phyloP scores from a whole-genome alignment of 371 early-diverging fungal genomes.

The Syncephalastrum contaminatum region DNA sequence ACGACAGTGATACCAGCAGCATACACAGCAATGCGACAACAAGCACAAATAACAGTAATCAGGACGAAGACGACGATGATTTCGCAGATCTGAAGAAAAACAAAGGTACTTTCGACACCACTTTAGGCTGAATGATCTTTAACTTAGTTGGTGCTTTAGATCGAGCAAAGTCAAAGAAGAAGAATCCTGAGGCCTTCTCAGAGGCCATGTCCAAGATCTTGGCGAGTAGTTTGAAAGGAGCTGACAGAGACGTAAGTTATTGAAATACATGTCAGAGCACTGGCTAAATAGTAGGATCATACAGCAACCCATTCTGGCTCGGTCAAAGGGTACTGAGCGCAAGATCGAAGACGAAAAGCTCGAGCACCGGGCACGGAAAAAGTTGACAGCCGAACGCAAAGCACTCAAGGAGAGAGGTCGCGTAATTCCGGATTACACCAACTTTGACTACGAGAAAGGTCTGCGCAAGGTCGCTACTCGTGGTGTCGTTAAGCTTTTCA shows the following conservation, averaged over 20 bases:
- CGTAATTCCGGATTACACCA: constrained; percentile 63
- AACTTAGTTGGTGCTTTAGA: background rate
- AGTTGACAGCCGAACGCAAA: constrained; percentile 66
- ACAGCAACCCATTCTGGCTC: constrained; percentile 73
- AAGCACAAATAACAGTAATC: constrained; percentile 13
- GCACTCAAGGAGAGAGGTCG: constrained; percentile 58
- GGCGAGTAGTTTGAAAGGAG: constrained; percentile 51
- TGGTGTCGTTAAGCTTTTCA: constrained; percentile 85
- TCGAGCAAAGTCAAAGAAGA: constrained; percentile 41
- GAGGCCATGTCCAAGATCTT: constrained; percentile 73
- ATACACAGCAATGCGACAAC: constrained; percentile 7
- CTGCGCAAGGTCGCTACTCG: constrained; percentile 81
- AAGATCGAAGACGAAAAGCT: constrained; percentile 77
- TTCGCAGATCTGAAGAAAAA: constrained; percentile 19
- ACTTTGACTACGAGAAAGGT: constrained; percentile 77
- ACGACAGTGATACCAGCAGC: constrained; percentile 12
- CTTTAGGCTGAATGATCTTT: background rate
- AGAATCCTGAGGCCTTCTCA: constrained; percentile 51
- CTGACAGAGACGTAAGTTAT: constrained; percentile 37
- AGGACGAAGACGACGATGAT: constrained; percentile 21
- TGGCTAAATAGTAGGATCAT: background rate
- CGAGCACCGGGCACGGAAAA: constrained; percentile 73
- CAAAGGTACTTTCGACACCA: constrained; percentile 6
- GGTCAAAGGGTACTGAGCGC: constrained; percentile 69
- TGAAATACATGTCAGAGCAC: background rate